phyloP scores from a whole-genome alignment of 208 protist genomes.

The Herpetomonas tarakana region DNA sequence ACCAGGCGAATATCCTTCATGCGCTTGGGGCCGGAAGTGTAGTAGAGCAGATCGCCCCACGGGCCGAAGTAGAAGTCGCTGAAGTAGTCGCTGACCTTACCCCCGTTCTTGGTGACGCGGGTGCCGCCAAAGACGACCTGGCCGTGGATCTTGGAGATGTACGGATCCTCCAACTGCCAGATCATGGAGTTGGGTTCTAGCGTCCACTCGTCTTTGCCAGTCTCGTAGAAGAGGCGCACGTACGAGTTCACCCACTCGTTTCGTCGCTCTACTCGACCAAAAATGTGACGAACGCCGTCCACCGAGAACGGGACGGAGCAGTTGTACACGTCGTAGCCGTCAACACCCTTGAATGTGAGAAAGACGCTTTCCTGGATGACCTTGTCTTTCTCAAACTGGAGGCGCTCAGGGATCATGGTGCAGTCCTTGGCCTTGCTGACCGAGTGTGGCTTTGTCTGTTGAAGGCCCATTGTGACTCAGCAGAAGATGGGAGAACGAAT shows the following conservation, averaged over 20 bases:
- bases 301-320: constrained; percentile 50
- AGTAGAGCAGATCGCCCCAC: constrained; percentile 36
- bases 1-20: constrained; percentile 70
- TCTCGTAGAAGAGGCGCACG: constrained; percentile 43
- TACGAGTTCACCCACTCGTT: constrained; percentile 52
- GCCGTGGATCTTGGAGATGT: constrained; percentile 40
- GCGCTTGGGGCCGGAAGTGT: constrained; percentile 45
- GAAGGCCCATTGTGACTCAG: constrained; percentile 29
- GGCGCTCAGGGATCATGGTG: constrained; percentile 31
- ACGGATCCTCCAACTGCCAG: constrained; percentile 52
- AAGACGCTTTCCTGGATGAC: constrained; percentile 25
- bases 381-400: constrained; percentile 45
- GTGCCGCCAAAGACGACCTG: constrained; percentile 50
- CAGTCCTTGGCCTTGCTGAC: constrained; percentile 23
- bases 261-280: constrained; percentile 43
- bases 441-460: constrained; percentile 1
- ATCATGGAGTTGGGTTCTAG: constrained; percentile 37
- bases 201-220: constrained; percentile 44
- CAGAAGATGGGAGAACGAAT: too few relatives aligned
- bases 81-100: constrained; percentile 41
- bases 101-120: constrained; percentile 45
- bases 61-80: constrained; percentile 50
- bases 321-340: constrained; percentile 59
- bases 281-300: constrained; percentile 38
- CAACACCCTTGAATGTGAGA: constrained; percentile 46